Base-by-base conservation (phyloP, 2,329 filamentous ascomycete species). In the Ophiostoma piceae region DNA sequence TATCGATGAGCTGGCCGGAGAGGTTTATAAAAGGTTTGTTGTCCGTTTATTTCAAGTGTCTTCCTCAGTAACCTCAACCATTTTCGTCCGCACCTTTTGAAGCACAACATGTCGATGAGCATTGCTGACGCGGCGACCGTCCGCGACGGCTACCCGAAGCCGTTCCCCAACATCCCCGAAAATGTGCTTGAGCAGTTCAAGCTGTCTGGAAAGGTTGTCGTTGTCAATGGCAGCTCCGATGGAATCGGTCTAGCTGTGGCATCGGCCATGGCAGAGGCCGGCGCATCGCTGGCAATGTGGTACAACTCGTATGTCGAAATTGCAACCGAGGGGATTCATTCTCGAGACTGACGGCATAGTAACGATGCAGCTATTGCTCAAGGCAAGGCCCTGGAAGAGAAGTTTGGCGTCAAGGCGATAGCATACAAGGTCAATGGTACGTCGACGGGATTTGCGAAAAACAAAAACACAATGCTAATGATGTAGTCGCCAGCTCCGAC, bases 401-500 rank as follows among this genome's bases (percentile, higher is more conserved):
- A 65, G 62, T 65, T 65, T 26, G 62, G 35, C 62, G 9, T 65
- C 35, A 39, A 65, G 7, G 32, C 35, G n/a, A 19, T 22, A 7
- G n/a, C 62, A 14, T 39, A 65, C 35, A 65, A 65, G 35, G 62
- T 39, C 19, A 19, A 65, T 9, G 35, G 35, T 39, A 39, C n/a
- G 67, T 29, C 41, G 19, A n/a, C 19, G 2, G 2, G 7, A 0
- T 26, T 16, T 32, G 3, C 12, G 41, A 14, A 16, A 43, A 43
- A 3, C 5, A n/a, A 7, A 2, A 6, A n/a, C 14, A n/a, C 16
- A 64, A 16, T 19, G 29, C 29, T 64, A 64, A 64, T 4, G 32
- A 8, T 16, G 19, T 19, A 64, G 39, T 68, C 14, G 3, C 67
- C 2, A 80, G 82, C 1, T 82, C 80, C 73, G 82, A 85, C 22